Evolutionary conservation across 768 basidiomycete genomes (phyloP).

Genomic region (Lactarius quietus): DNA sequence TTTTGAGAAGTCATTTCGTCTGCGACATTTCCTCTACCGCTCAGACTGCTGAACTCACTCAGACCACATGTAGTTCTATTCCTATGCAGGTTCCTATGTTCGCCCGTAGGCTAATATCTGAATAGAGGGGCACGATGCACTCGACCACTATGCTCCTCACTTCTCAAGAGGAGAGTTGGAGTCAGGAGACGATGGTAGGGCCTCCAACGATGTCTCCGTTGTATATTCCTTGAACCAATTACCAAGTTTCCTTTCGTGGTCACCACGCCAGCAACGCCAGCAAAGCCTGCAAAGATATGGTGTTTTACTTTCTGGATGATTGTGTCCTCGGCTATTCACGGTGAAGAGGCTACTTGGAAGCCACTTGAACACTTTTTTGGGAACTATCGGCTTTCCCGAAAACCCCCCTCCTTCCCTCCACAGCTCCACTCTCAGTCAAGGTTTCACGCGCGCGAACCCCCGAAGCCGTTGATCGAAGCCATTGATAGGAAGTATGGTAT

Average conservation of each 20-base stretch:
- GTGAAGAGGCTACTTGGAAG: not conserved
- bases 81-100: not conserved
- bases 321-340: not conserved
- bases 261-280: not conserved
- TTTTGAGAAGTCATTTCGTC: not conserved
- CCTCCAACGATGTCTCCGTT: not conserved
- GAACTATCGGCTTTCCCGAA: not conserved
- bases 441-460: not conserved
- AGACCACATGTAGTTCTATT: not conserved
- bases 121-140: not conserved
- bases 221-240: not conserved
- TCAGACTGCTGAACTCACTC: not conserved
- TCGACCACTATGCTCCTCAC: not conserved
- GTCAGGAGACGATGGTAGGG: not conserved
- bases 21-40: not conserved
- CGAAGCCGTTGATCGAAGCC: not conserved
- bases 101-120: not conserved
- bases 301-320: not conserved
- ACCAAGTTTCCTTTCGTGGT: not conserved
- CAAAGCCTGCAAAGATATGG: not conserved
- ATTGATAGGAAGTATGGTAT: not conserved
- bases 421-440: not conserved
- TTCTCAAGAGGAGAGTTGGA: not conserved
- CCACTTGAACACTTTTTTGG: not conserved
- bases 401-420: not conserved